A percentile compares a stretch with the other conserved stretches of the same genome.
Evolutionary conservation across 2,329 filamentous ascomycete species (phyloP).

Genomic region (Sordariomycetes sp.): DNA sequence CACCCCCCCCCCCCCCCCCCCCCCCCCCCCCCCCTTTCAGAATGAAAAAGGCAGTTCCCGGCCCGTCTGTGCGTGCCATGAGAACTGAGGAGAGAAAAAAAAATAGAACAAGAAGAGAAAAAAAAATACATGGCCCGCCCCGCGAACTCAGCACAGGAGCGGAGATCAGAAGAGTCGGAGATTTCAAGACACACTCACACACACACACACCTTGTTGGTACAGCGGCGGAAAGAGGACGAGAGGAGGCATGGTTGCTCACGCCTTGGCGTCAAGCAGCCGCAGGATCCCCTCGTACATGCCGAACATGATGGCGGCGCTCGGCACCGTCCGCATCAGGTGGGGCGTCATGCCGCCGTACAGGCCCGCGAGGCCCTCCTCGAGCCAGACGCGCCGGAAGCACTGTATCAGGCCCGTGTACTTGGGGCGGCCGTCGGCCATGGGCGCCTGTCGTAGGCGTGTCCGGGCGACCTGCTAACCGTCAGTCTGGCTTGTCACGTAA

Average conservation of each 20-base stretch:
- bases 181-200: background rate
- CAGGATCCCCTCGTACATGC: constrained; percentile 59
- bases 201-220: background rate
- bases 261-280: constrained; percentile 23
- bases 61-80: background rate
- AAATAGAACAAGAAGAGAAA: background rate
- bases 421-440: constrained; percentile 54
- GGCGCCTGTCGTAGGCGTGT: constrained; percentile 79
- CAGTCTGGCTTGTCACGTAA: background rate
- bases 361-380: constrained; percentile 72
- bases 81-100: background rate
- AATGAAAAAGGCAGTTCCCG: background rate
- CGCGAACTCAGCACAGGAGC: too few relatives aligned
- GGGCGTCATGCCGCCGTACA: constrained; percentile 86
- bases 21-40: too few relatives aligned
- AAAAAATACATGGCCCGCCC: background rate
- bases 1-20: too few relatives aligned
- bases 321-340: constrained; percentile 86
- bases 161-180: too few relatives aligned
- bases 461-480: constrained; percentile 48
- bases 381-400: constrained; percentile 81
- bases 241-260: too few relatives aligned
- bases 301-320: constrained; percentile 92
- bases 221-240: background rate
- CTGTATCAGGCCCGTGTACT: constrained; percentile 80